Evolutionary conservation across 2,329 filamentous ascomycete species (phyloP).

Genomic region (Pseudogymnoascus sp.): DNA sequence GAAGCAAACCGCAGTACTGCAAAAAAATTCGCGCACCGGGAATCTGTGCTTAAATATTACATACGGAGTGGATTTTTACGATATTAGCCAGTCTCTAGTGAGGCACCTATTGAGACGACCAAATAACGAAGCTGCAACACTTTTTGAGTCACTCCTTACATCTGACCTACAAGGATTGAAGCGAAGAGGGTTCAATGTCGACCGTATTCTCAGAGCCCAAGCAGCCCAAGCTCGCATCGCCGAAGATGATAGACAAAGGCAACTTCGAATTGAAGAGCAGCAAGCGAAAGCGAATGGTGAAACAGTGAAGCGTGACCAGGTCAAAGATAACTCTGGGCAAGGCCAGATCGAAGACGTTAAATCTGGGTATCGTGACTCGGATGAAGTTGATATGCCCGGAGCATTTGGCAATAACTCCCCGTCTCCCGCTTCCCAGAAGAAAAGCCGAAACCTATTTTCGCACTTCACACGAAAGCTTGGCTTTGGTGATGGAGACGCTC

Average conservation of each 20-base stretch:
- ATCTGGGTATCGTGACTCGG: conserved; percentile 31
- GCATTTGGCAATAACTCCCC: conserved; percentile 59
- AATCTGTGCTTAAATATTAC: conserved; percentile 70
- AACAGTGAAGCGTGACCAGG: conserved; percentile 29
- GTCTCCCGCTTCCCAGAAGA: conserved; percentile 34
- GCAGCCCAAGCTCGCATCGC: conserved; percentile 81
- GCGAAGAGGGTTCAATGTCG: conserved; percentile 89
- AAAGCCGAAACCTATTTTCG: conserved; percentile 56
- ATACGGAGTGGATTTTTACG: conserved; percentile 71
- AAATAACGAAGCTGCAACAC: conserved; percentile 80
- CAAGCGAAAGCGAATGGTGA: conserved; percentile 42
- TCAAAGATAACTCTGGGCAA: conserved; percentile 7
- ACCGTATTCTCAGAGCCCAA: conserved; percentile 82
- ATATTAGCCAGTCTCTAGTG: conserved; percentile 82
- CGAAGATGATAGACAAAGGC: conserved; percentile 70
- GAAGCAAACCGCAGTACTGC: conserved; percentile 67
- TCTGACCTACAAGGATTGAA: conserved; percentile 75
- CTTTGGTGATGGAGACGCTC: conserved; percentile 45
- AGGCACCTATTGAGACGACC: conserved; percentile 72
- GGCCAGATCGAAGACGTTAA: conserved; percentile 20
- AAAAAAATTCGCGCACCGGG: conserved; percentile 39
- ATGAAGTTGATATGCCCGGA: conserved; percentile 57
- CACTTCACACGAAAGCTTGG: conserved; percentile 59
- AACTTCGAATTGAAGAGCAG: conserved; percentile 64
- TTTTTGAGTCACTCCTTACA: conserved; percentile 84